These are phyloP conservation scores for Phytopythium kandeliae DNA, from an alignment of 352 stramenopile species.

Conservation along the genomic window DNA sequence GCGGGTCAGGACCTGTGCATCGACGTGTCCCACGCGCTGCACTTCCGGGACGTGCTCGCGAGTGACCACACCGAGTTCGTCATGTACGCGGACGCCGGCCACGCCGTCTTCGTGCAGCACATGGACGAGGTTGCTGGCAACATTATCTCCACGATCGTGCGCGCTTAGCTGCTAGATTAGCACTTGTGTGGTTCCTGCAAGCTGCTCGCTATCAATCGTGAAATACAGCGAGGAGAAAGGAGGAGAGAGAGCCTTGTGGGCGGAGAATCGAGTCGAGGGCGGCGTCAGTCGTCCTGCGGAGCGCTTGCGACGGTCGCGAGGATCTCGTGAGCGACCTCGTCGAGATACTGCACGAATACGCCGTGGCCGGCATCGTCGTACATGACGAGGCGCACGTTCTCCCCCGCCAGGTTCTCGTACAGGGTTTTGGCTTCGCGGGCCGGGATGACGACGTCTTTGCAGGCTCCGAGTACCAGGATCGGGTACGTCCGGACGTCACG, in stretches of 20 bases:
- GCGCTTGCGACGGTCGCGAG: slow-evolving; percentile 14
- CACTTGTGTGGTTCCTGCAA: no score
- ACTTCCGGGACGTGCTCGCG: slow-evolving; percentile 22
- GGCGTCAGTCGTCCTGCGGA: neutral
- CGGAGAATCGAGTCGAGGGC: no score
- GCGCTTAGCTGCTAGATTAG: neutral
- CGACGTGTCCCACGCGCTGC: slow-evolving; percentile 24
- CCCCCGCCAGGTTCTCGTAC: slow-evolving; percentile 19
- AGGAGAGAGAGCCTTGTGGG: no score
- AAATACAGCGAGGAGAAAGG: no score
- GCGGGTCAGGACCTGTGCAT: slow-evolving; percentile 26
- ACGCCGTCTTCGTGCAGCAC: slow-evolving; percentile 38
- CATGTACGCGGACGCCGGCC: slow-evolving; percentile 35
- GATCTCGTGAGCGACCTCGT: slow-evolving; percentile 28
- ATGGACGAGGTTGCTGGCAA: slow-evolving; percentile 30
- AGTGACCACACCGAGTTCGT: slow-evolving; percentile 33
- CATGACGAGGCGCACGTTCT: slow-evolving; percentile 26
- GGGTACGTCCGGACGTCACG: slow-evolving; percentile 22
- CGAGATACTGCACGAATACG: slow-evolving; percentile 37
- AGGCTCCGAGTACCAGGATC: slow-evolving; percentile 24
- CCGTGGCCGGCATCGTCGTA: slow-evolving; percentile 35
- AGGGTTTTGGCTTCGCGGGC: slow-evolving; percentile 18
- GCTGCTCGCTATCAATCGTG: no score
- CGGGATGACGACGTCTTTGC: slow-evolving; percentile 27
- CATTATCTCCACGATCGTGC: slow-evolving; percentile 11